A percentile compares a stretch with the other conserved stretches of the same genome.
Conservation (phyloP, 192 early-diverging fungal genomes). For the Dispira simplex region DNA sequence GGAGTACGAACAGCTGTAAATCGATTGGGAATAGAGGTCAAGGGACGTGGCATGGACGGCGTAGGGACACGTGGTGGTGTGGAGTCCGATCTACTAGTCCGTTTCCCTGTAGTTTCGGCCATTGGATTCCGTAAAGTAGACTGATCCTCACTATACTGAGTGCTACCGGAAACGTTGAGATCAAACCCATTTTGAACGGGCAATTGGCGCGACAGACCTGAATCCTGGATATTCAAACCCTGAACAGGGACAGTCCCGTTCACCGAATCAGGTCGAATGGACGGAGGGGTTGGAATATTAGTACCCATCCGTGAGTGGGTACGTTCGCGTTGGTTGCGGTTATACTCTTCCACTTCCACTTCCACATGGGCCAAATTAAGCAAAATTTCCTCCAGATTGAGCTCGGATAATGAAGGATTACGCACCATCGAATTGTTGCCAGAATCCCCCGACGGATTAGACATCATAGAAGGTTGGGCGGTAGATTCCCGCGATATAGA, state of each 20-base stretch:
- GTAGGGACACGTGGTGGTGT: too few species aligned
- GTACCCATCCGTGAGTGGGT: too few species aligned
- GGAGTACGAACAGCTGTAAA: not conserved
- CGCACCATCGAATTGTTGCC: not conserved
- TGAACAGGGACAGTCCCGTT: too few species aligned
- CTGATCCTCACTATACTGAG: slow-evolving; percentile 1
- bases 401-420: slow-evolving; percentile 1
- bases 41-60: not conserved
- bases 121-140: too few species aligned
- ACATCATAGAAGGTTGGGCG: not conserved
- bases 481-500: not conserved
- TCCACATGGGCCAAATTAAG: slow-evolving; percentile 10
- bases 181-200: not conserved
- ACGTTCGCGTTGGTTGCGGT: not conserved
- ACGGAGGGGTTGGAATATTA: too few species aligned
- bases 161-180: slow-evolving; percentile 1
- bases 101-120: too few species aligned
- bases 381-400: slow-evolving; percentile 7
- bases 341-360: not conserved
- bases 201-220: not conserved
- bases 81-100: too few species aligned
- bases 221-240: not conserved
- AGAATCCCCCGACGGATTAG: not conserved
- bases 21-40: slow-evolving; percentile 1
- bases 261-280: too few species aligned